phyloP scores from a whole-genome alignment of 495 filamentous ascomycete genomes.

The Penicillium roqueforti region DNA sequence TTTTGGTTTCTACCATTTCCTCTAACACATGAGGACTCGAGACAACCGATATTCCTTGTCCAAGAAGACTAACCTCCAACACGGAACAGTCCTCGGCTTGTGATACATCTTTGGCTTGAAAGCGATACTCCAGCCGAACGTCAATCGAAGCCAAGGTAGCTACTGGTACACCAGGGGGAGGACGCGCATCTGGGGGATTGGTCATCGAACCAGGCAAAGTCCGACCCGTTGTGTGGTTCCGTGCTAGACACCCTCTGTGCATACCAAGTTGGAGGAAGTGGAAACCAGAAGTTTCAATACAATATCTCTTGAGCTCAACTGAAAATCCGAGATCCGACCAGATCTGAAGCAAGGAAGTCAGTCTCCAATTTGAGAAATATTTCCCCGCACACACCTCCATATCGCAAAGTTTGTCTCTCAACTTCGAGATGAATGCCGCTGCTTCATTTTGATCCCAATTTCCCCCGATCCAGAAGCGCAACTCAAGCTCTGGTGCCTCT shows the following conservation, averaged over 20 bases:
- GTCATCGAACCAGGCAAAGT: conserved; percentile 18
- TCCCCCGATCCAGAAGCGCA: conserved; percentile 21
- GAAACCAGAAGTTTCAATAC: not conserved
- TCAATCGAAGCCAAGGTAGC: conserved; percentile 24
- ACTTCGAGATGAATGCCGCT: conserved; percentile 11
- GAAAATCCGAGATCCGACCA: conserved; percentile 35
- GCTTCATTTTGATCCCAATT: not conserved
- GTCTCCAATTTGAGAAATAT: not conserved
- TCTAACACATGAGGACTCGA: not conserved
- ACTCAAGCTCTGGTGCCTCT: conserved; percentile 27
- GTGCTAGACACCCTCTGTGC: conserved; percentile 4
- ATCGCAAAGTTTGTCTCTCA: conserved; percentile 24
- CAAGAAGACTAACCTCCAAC: not conserved
- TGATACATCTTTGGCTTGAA: not conserved
- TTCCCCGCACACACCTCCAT: conserved; percentile 23
- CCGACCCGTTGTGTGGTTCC: not conserved
- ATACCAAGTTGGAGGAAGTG: conserved; percentile 26
- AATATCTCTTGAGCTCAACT: conserved; percentile 17
- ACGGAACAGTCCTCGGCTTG: not conserved
- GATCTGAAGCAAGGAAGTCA: conserved; percentile 16
- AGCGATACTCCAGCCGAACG: conserved; percentile 18
- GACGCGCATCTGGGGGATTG: conserved; percentile 14
- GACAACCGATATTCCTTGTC: not conserved
- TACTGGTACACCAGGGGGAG: conserved; percentile 17
- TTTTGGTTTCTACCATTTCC: not conserved